Evolutionary conservation across 345 rosid species (phyloP).

Genomic region (Hypericum androsaemum): DNA sequence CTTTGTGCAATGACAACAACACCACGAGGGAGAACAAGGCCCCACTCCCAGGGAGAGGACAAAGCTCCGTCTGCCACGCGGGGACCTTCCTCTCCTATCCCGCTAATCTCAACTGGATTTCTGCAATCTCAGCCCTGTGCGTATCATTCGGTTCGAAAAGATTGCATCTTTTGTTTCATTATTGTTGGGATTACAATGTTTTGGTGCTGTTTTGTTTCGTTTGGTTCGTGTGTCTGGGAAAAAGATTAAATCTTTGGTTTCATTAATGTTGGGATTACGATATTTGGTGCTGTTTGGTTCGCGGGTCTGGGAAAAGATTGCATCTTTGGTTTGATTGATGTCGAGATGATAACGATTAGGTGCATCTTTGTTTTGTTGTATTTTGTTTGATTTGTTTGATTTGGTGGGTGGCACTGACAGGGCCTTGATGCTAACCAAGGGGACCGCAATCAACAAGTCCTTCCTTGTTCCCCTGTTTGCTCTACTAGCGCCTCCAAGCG

Average conservation of each 20-base stretch:
- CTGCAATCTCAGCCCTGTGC: constrained; percentile 57
- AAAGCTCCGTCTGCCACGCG: constrained; percentile 51
- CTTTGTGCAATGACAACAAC: no score
- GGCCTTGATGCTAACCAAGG: constrained; percentile 58
- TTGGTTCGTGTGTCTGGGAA: no score
- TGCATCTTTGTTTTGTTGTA: constrained; percentile 4
- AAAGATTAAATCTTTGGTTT: no score
- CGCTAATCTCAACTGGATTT: constrained; percentile 65
- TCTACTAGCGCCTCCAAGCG: constrained; percentile 53
- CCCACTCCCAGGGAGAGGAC: constrained; percentile 33
- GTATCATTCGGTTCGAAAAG: background rate
- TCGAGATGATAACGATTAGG: background rate
- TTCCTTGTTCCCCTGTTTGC: constrained; percentile 75
- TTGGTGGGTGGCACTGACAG: constrained; percentile 18
- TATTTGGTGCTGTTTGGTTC: background rate
- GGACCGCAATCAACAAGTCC: constrained; percentile 63
- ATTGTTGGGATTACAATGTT: no score
- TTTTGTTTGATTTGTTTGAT: background rate
- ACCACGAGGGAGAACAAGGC: no score
- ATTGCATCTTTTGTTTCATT: no score
- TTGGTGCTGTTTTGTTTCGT: no score
- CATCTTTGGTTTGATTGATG: background rate
- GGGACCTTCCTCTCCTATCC: constrained; percentile 28
- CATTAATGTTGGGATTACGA: no score
- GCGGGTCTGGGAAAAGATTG: background rate